A percentile compares a stretch with the other conserved stretches of the same genome.
Evolutionary conservation across 768 basidiomycete species (phyloP).

Genomic region (Lactifluus volemus): DNA sequence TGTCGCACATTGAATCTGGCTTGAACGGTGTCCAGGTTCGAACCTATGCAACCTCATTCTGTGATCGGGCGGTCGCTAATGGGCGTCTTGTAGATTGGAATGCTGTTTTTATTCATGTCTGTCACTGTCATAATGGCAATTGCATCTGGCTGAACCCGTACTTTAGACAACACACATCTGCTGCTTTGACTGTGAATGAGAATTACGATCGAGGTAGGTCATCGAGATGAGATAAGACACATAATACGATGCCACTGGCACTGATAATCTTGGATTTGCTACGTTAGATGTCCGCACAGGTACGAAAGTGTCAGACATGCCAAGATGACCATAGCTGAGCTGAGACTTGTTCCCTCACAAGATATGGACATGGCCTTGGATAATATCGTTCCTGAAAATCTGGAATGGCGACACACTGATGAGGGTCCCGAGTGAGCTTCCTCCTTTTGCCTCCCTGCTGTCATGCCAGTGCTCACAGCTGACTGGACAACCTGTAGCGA

Average conservation of each 20-base stretch:
- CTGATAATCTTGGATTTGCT: neutral
- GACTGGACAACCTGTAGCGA: neutral
- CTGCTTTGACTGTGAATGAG: constrained; percentile 79
- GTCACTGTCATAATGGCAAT: constrained; percentile 22
- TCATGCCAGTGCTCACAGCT: neutral
- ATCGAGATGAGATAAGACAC: neutral
- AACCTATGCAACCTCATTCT: constrained; percentile 8
- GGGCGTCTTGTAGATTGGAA: constrained; percentile 50
- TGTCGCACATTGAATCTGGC: constrained; percentile 57
- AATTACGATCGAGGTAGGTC: constrained; percentile 69
- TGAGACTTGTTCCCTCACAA: constrained; percentile 22
- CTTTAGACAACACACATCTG: constrained; percentile 65
- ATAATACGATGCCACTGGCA: no score
- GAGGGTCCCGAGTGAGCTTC: constrained; percentile 80
- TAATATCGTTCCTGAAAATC: constrained; percentile 72
- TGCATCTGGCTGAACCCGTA: neutral
- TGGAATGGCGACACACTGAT: constrained; percentile 80
- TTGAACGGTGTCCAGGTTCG: constrained; percentile 55
- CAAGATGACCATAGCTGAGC: constrained; percentile 24
- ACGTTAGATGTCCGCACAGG: constrained; percentile 37
- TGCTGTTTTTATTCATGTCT: constrained; percentile 84
- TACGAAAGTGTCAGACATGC: constrained; percentile 16
- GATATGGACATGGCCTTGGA: constrained; percentile 97
- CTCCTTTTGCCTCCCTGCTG: neutral
- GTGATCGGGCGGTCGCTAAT: neutral